phyloP scores from a whole-genome alignment of 192 early-diverging fungal species.

The Linnemannia hyalina region DNA sequence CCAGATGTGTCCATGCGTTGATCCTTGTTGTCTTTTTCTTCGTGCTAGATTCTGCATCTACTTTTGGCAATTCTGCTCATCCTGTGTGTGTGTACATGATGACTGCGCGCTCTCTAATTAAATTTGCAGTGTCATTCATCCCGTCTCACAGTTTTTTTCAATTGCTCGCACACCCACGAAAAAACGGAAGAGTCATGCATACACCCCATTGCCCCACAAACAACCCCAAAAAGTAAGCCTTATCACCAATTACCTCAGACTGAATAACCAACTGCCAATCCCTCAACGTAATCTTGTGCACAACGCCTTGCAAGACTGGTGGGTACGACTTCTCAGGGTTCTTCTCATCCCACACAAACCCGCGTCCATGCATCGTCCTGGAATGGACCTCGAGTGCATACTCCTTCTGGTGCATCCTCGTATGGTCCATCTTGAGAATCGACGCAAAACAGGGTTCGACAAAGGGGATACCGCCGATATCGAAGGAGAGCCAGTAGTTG shows the following conservation, averaged over 20 bases:
- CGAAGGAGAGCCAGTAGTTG: constrained; percentile 54
- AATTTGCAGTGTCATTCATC: not conserved
- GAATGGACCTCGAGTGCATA: constrained; percentile 49
- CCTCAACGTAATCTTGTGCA: constrained; percentile 38
- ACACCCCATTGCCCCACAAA: not conserved
- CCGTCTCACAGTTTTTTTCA: not conserved
- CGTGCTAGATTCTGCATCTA: not conserved
- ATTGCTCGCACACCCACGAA: not conserved
- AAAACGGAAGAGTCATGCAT: not conserved
- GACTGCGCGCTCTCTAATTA: constrained; percentile 1
- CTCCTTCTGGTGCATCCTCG: constrained; percentile 12
- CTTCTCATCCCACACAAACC: constrained; percentile 46
- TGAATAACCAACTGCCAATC: constrained; percentile 50
- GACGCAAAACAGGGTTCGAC: constrained; percentile 55
- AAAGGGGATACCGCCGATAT: constrained; percentile 47
- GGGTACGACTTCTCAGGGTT: constrained; percentile 41
- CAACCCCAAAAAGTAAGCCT: not conserved
- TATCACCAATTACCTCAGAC: constrained; percentile 33
- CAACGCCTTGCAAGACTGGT: constrained; percentile 50
- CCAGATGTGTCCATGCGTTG: not conserved
- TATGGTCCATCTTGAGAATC: constrained; percentile 28
- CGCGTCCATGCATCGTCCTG: constrained; percentile 30
- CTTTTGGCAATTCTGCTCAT: not conserved
- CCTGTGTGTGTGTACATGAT: not conserved
- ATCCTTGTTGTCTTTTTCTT: not conserved